phyloP scores from a whole-genome alignment of 2,329 filamentous ascomycete genomes.

The Diaporthe eres region DNA sequence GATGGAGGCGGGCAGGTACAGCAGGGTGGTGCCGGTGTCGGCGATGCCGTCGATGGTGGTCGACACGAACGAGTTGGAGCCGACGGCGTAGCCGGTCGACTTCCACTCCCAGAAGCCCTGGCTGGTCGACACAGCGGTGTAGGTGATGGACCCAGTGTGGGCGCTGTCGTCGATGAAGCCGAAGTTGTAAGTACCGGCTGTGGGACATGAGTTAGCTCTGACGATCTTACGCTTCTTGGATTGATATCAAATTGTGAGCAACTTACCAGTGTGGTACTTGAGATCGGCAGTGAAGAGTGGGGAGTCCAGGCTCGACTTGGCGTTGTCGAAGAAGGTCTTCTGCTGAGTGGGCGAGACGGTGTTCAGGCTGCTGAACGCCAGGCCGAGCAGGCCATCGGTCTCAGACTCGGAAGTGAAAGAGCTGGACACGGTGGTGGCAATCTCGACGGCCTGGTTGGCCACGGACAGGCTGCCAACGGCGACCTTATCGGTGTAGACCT shows the following conservation, averaged over 20 bases:
- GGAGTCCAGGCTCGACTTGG: slow-evolving; percentile 47
- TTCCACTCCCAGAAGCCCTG: slow-evolving; percentile 75
- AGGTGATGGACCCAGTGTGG: slow-evolving; percentile 70
- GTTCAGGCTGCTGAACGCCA: slow-evolving; percentile 60
- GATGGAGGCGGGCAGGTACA: slow-evolving; percentile 61
- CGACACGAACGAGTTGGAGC: slow-evolving; percentile 51
- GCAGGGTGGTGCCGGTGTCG: slow-evolving; percentile 70
- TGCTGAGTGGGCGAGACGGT: slow-evolving; percentile 57
- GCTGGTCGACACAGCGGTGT: slow-evolving; percentile 64
- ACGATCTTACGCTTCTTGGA: too few relatives aligned
- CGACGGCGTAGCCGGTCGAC: slow-evolving; percentile 51
- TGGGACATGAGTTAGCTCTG: neutral
- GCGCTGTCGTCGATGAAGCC: slow-evolving; percentile 65
- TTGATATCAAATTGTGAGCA: too few relatives aligned
- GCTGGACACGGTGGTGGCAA: slow-evolving; percentile 56
- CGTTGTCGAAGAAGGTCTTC: slow-evolving; percentile 58
- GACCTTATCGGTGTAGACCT: slow-evolving; percentile 52
- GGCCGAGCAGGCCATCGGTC: slow-evolving; percentile 60
- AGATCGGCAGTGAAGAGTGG: slow-evolving; percentile 53
- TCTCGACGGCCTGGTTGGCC: slow-evolving; percentile 58
- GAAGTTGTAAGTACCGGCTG: slow-evolving; percentile 49
- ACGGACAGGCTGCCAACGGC: slow-evolving; percentile 55
- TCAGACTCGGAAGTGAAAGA: slow-evolving; percentile 55
- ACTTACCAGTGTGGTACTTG: slow-evolving; percentile 48
- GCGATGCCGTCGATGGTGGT: slow-evolving; percentile 58